Base-by-base conservation (phyloP, 2,329 filamentous ascomycete species). In the Penicillium olsonii region DNA sequence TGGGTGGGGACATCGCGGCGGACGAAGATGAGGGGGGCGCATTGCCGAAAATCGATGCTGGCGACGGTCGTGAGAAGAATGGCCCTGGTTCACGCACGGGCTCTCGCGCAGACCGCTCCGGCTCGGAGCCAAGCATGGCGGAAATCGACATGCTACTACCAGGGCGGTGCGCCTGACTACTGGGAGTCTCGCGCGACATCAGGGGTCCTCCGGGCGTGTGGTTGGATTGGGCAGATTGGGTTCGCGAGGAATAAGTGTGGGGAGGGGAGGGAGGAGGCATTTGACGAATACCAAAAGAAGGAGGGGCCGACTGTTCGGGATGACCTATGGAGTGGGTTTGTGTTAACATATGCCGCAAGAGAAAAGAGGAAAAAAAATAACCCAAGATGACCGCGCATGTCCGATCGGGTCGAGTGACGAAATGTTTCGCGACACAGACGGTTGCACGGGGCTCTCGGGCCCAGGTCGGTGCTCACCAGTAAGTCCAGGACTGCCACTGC, bases 121-220 rank as follows among this genome's bases (percentile, higher is more conserved):
- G 62, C 58, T 80, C 78, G 11, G 75, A 76, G 51, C 84, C 85
- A 52, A 88, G 79, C 70, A 89, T 82, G 37, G 85, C 85, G n/a
- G 84, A 87, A 68, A 88, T 88, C 39, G 85, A 87, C 85, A 88
- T 88, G 70, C 83, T 84, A 62, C 81, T 81, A 44, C 79, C 80
- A 11, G 81, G 79, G 51, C 84, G 78, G 65, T 81, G 75, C 48
- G 75, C 68, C 18, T 79, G 74, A 18, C 72, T 73, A 15, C 74
- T 71, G 41, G 82, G 77, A 40, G 81, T 73, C 56, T 87, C 84
- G 63, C 83, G 80, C 52, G 75, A 72, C 65, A 47, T 72, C 68
- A 24, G 68, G 67, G 43, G 72, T 22, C 71, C 63, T 48, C 67
- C 66, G 47, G 65, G 73, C 49, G 66, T 67, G 58, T 68, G 73